Evolutionary conservation across 2,329 filamentous ascomycete genomes (phyloP).

Genomic region (Gnomoniopsis sp.): DNA sequence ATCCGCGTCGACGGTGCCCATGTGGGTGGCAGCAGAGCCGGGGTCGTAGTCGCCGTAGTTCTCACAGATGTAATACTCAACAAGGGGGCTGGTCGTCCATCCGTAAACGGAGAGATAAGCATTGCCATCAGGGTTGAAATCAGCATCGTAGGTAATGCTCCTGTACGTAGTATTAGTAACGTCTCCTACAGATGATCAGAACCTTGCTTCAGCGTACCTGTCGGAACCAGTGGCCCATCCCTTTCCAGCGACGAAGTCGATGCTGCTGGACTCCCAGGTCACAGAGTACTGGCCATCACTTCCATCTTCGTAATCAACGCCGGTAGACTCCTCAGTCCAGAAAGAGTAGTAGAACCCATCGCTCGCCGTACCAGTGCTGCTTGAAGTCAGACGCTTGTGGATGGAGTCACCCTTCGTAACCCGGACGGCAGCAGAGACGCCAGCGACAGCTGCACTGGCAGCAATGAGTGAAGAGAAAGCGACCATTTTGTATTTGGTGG

Average conservation of each 20-base stretch:
- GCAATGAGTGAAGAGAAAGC: slow-evolving; percentile 36
- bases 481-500: slow-evolving; percentile 32
- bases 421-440: background rate
- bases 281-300: slow-evolving; percentile 47
- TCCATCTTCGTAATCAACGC: slow-evolving; percentile 53
- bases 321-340: slow-evolving; percentile 51
- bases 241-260: slow-evolving; percentile 47
- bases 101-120: slow-evolving; percentile 32
- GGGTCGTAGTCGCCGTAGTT: slow-evolving; percentile 41
- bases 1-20: slow-evolving; percentile 31
- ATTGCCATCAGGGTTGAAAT: slow-evolving; percentile 23
- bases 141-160: slow-evolving; percentile 23
- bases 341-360: slow-evolving; percentile 60
- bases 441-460: slow-evolving; percentile 20
- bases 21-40: slow-evolving; percentile 29
- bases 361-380: slow-evolving; percentile 43
- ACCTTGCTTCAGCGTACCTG: slow-evolving; percentile 26
- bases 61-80: slow-evolving; percentile 36
- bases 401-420: slow-evolving; percentile 3
- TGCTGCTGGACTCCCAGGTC: slow-evolving; percentile 41
- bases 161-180: slow-evolving; percentile 45
- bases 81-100: slow-evolving; percentile 35
- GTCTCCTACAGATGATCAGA: background rate
- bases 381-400: slow-evolving; percentile 31
- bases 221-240: slow-evolving; percentile 42